Evolutionary conservation across 164 flowering plant genomes (phyloP), one percentile per base, ranked within the genome.

Genomic region (Magnolia officinalis): DNA sequence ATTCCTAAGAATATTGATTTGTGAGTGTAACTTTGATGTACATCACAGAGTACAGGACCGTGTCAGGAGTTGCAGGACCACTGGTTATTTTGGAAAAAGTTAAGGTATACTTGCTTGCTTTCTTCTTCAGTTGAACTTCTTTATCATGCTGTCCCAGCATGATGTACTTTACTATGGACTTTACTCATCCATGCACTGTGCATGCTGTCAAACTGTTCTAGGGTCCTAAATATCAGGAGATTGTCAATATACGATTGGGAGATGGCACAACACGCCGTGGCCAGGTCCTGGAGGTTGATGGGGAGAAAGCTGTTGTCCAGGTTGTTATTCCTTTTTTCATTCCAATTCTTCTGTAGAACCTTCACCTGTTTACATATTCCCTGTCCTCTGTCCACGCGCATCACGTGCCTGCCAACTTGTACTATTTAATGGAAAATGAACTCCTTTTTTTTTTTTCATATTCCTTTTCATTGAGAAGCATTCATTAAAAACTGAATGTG

Each of bases 271-370:
- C 85, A 19, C 84, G 98, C 55, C 93, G 99, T 81, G 99, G 99
- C 71, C 97, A 96, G 85, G 98, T 96, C 72, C 79, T 96, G 51
- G 99, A 96, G 84, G 99, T 94, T 73, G 99, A 96, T 88, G 99
- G 97, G n/a, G 98, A 96, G 83, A 96, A 91, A 85, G 99, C 98
- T 74, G 96, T 96, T 79, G 98, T 96, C 70, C 99, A 96, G 98
- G 98, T 91, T 66, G 50, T 2, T 72, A 5, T 16, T 67, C 66
- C 5, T 37, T 68, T 68, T 65, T 13, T 58, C 13, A 1, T 29
- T 67, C 49, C 19, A 20, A 64, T 21, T 64, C 26, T 64, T 55
- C 18, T 55, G 13, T 16, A 13, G 61, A 55, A 16, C 3, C 18
- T 55, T 55, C 16, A 37, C 45, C 45, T 37, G 45, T 37, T 37